Conservation (phyloP, 73 alveolate species). For the Paramecium bursaria region DNA sequence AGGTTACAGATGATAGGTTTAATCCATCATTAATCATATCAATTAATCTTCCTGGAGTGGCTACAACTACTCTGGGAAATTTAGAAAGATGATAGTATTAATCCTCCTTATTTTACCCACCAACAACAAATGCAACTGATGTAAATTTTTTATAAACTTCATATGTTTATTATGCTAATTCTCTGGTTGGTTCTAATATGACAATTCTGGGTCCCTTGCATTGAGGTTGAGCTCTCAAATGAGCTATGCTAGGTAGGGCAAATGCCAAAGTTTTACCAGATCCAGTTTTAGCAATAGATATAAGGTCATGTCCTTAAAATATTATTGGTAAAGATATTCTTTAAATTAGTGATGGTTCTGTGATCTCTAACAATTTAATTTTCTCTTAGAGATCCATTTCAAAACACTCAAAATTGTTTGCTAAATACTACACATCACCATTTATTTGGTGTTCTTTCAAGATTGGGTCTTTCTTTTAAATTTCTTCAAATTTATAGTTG, state of each 20-base stretch:
- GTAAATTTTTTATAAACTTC: conserved; percentile 38
- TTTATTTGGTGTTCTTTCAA: no score
- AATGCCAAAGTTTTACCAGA: conserved; percentile 92
- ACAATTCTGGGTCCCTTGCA: conserved; percentile 62
- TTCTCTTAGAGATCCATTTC: no score
- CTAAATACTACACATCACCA: no score
- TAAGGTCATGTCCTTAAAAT: conserved; percentile 82
- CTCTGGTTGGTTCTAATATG: conserved; percentile 97
- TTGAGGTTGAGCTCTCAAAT: conserved; percentile 65
- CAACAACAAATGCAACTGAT: conserved; percentile 34
- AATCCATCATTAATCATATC: conserved; percentile 80
- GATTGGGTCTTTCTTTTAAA: no score
- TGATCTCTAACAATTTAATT: conserved; percentile 81
- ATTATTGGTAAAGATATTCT: conserved; percentile 42
- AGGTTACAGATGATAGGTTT: conserved; percentile 71
- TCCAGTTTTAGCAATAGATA: conserved; percentile 91
- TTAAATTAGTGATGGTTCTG: conserved; percentile 61
- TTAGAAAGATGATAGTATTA: conserved; percentile 71
- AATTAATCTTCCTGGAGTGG: conserved; percentile 88
- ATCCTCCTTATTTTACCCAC: conserved; percentile 72
- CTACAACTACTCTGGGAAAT: conserved; percentile 79
- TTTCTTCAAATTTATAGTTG: no score
- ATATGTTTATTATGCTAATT: conserved; percentile 81
- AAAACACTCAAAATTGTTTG: no score
- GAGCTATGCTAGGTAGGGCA: conserved; percentile 86